Evolutionary conservation across 2,329 filamentous ascomycete genomes (phyloP).

Genomic region (Verticillium longisporum): DNA sequence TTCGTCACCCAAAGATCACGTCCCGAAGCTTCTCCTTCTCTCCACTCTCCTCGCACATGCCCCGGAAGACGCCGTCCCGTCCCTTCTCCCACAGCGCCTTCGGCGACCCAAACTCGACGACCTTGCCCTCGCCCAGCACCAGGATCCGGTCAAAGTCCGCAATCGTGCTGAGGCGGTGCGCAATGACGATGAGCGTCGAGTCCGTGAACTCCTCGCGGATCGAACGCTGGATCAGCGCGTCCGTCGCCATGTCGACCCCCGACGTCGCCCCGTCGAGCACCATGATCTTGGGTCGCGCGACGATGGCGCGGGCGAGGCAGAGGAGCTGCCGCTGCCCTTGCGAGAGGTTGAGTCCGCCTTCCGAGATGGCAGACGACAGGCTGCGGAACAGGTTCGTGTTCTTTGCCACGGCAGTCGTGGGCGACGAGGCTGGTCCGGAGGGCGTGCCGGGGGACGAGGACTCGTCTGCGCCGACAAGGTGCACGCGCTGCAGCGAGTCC

Average conservation of each 20-base stretch:
- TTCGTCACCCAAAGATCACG: conserved; percentile 30
- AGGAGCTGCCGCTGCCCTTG: conserved; percentile 73
- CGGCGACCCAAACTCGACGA: conserved; percentile 62
- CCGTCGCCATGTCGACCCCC: conserved; percentile 72
- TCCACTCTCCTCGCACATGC: conserved; percentile 57
- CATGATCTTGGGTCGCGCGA: conserved; percentile 68
- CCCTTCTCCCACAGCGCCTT: conserved; percentile 49
- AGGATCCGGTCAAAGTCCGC: conserved; percentile 70
- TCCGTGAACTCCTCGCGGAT: conserved; percentile 67
- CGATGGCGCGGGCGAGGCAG: conserved; percentile 67
- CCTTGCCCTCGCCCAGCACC: conserved; percentile 60
- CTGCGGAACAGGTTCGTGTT: conserved; percentile 62
- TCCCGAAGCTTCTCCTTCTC: conserved; percentile 46
- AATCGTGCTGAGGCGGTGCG: conserved; percentile 69
- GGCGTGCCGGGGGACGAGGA: conserved; percentile 33
- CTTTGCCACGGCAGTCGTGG: conserved; percentile 23
- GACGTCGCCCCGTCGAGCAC: conserved; percentile 75
- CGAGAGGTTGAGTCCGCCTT: conserved; percentile 67
- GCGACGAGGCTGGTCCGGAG: conserved; percentile 24
- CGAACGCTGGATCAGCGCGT: conserved; percentile 64
- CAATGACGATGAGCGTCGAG: conserved; percentile 66
- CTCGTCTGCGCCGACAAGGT: conserved; percentile 42
- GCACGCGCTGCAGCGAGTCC: conserved; percentile 63
- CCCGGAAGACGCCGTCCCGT: conserved; percentile 46
- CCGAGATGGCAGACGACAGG: conserved; percentile 57